Evolutionary conservation across 2,329 filamentous ascomycete genomes (phyloP), one percentile per base, ranked within the genome.

Genomic region (Neonectria coccinea): DNA sequence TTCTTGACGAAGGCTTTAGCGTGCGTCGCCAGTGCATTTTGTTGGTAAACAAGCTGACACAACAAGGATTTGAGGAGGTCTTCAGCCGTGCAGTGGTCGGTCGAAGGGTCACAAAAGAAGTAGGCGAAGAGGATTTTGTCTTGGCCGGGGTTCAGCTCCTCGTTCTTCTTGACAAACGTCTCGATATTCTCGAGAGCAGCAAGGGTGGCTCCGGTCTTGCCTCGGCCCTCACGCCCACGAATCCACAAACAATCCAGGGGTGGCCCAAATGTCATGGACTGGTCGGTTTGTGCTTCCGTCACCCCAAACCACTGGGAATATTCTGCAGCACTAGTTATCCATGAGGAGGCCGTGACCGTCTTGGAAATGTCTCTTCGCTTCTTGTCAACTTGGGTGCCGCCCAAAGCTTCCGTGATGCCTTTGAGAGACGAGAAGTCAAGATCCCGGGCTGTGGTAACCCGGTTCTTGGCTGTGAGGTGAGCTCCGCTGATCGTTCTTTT

Each of bases 41-140:
- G 76, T 53, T 80, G 71, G 5, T 66, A 67, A 14, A 82, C 77
- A 3, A 82, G 70, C 55, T 82, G 80, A 12, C 74, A 70, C 0
- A 82, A 65, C 4, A 82, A 57, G 6, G 80, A 80, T 53, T 81
- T 82, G 31, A 82, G 73, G 1, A 82, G 44, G 8, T 80, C 80
- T 53, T 82, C 80, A 1, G 80, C 79, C 1, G 78, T 78, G 9
- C 71, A 77, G 29, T 77, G 79, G n/a, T 82, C 80, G 1, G 71
- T 51, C 0, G 73, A 70, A 5, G 73, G 67, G n/a, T 81, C 80
- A 54, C 80, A 82, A 42, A 82, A 77, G 69, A 82, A 82, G 63
- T 81, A 82, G 0, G 79, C 79, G 5, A 81, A 68, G 2, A 80
- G 61, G 7, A 56, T 50, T 48, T 76, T 65, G 3, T 67, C 69